phyloP scores from a whole-genome alignment of 169 alveolate species.

The Plasmodium falciparum region DNA sequence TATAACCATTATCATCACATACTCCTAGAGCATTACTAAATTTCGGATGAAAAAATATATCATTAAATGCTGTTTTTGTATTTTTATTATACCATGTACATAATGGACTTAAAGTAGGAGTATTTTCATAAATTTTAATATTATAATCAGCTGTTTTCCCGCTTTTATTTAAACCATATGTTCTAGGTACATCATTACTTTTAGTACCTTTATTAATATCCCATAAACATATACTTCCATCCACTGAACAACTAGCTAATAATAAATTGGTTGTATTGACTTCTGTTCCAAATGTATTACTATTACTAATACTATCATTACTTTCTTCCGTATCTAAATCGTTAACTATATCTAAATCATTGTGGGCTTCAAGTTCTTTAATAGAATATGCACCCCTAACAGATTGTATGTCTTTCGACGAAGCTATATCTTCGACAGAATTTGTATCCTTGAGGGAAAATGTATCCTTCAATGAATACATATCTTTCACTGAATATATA shows the following conservation, averaged over 20 bases:
- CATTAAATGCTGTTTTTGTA: slow-evolving; percentile 50
- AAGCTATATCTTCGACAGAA: not conserved
- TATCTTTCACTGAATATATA: no score
- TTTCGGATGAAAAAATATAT: slow-evolving; percentile 62
- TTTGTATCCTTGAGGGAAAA: not conserved
- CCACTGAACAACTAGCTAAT: slow-evolving; percentile 94
- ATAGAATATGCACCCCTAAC: not conserved
- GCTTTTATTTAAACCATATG: slow-evolving; percentile 72
- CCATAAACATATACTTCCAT: slow-evolving; percentile 92
- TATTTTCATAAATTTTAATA: slow-evolving; percentile 41
- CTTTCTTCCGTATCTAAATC: not conserved
- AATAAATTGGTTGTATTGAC: slow-evolving; percentile 79
- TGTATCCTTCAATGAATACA: not conserved
- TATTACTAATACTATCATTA: not conserved
- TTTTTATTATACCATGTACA: slow-evolving; percentile 57
- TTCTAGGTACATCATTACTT: slow-evolving; percentile 62
- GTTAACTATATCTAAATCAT: not conserved
- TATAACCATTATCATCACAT: slow-evolving; percentile 65
- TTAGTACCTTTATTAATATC: slow-evolving; percentile 86
- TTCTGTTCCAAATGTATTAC: slow-evolving; percentile 17
- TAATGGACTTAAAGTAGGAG: slow-evolving; percentile 46
- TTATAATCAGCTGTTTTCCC: slow-evolving; percentile 63
- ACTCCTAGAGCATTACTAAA: slow-evolving; percentile 67
- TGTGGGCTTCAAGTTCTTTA: not conserved
- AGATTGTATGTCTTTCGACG: not conserved